Base-by-base conservation (phyloP, 208 protist genomes). In the Porcisia deanei region DNA sequence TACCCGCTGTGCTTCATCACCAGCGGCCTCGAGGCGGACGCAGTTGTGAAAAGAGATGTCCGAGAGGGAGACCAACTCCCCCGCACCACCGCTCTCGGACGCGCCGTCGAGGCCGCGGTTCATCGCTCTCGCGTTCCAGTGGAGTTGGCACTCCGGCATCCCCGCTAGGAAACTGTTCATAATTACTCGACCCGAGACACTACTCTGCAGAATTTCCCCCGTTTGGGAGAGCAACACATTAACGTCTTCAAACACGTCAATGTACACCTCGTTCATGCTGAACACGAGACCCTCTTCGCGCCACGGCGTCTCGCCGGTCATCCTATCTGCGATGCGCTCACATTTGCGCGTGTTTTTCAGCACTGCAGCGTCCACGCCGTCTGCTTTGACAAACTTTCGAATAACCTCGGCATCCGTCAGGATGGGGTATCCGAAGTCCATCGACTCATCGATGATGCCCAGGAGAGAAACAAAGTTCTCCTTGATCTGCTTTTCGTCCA, bases 341-440 rank as follows among this genome's bases (percentile, higher is more conserved):
- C 89, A 80, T 54, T 82, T 77, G 52, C 67, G 57, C 7, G 84
- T 79, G 72, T 76, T 80, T 63, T 93, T 91, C 45, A 88, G 73
- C 22, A 84, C 73, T n/a, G 71, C 63, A 6, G 67, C 68, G 47
- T 96, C 90, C 22, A 96, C 73, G 2, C 92, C 92, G 43, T 80
- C 86, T 71, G 88, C 76, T 22, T 89, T 92, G 67, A 99, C 97
- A 81, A 97, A 99, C 22, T 85, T 73, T 60, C 97, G 97, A 43
- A 99, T 85, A 41, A 93, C 76, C 67, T 97, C 93, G 9, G 79
- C 75, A 59, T 98, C 94, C 39, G 88, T 97, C 67, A 91, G 92
- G 76, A 99, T 97, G 49, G 99, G 99, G 80, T 99, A 99, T 34
- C 99, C 99, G 91, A 98, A 99, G 88, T 99, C 99, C 71, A 99